Base-by-base conservation (phyloP, 768 basidiomycete species). In the Termitomyces sp. region DNA sequence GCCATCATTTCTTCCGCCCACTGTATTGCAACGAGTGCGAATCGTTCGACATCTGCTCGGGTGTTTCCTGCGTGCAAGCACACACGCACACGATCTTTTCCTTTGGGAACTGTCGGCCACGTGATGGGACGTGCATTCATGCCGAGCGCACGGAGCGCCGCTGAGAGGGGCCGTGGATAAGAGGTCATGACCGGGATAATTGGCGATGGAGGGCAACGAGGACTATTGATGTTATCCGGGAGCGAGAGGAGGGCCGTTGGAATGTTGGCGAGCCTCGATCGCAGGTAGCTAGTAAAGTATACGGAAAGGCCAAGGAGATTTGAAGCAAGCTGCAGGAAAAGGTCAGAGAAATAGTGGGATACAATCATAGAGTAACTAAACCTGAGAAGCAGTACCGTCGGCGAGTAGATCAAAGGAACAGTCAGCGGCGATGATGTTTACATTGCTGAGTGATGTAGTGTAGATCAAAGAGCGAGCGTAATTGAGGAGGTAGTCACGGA, bases 401-500 rank as follows among this genome's bases (percentile, higher is more conserved):
- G 83, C 79, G 4, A 97, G 79, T 72, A 94, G 72, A 68, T 95
- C 92, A 70, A 95, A 89, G 0, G 91, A 88, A 63, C 87, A 88
- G 50, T 86, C 83, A 12, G 88, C 82, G 0, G 91, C 87, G 51
- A 94, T 76, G 46, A 96, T 81, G 68, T 86, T 94, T 12, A 88
- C 82, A 66, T 86, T 85, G 62, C 88, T 86, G 61, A 93, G 81
- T 0, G 92, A 84, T 0, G 96, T 98, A 3, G 94, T 97, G 75
- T 94, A 98, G 55, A 98, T 92, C 54, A 98, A 78, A 2, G 94
- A 84, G 32, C 96, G 83, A 0, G 94, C 94, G 73, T 96, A 98
- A 71, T 98, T 98, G 65, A 97, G 74, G 25, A 98, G 77, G 73
- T 94, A 97, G 64, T 91, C 85, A 11, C 89, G 86, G 49, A 96